Evolutionary conservation across 2,329 filamentous ascomycete genomes (phyloP), one percentile per base, ranked within the genome.

Genomic region (Anthostomella pinea): DNA sequence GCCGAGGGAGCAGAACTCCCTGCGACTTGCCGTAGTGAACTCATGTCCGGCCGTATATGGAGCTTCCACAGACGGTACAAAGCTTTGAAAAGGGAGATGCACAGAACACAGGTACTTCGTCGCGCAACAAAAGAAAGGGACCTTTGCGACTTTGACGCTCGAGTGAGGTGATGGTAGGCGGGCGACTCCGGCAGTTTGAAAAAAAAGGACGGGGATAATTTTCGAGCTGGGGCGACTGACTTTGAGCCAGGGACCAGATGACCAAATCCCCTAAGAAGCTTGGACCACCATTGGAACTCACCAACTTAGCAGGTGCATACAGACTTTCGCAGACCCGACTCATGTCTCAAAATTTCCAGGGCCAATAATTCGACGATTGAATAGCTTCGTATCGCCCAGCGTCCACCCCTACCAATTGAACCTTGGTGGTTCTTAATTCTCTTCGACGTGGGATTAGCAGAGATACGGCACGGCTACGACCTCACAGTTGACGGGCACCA

Each of bases 1-100:
- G 62, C 62, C 49, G 59, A 59, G 44, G 69, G 60, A 49, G 68
- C 59, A 46, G 62, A 61, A 56, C 66, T 64, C 65, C 69, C 65
- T 56, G 66, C 50, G 39, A 56, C 46, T 41, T 61, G 56, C 39
- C 65, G 59, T 39, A 73, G 52, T 40, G 67, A 64, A 53, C 65
- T 68, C 73, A 75, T 76, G 32, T 54, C 43, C 28, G 27, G 26
- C 23, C 30, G 68, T 54, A 43, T 30, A 38, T 41, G 37, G 51
- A 50, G 36, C 41, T 43, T 45, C 49, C 46, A 41, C 37, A 43
- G 40, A 45, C 48, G 54, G 53, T 53, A 57, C 56, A 50, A 51
- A 57, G 50, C 49, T 45, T 48, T 47, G 39, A 43, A 51, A 50
- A 48, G 47, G 51, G n/a, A n/a, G n/a, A n/a, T n/a, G n/a, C n/a